Percentiles rank a stretch among this genome's conserved stretches.
Evolutionary conservation across 1,139 yeast genomes (phyloP).

Genomic region (Candida frijolesensis): DNA sequence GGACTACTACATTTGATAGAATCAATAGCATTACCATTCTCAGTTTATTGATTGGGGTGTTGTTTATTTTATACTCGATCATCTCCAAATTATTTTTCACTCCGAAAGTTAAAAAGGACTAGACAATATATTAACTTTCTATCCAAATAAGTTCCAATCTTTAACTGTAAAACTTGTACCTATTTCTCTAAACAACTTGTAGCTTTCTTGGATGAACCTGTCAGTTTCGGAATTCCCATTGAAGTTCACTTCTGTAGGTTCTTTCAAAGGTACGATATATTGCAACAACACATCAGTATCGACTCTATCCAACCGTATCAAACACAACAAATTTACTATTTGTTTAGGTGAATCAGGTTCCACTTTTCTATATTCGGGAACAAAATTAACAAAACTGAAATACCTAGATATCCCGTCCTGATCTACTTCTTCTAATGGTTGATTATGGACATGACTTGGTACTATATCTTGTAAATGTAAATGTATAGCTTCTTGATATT

Average conservation of each 20-base stretch:
- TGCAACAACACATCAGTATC: conserved; percentile 66
- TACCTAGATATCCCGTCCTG: conserved; percentile 9
- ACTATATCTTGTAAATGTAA: conserved; percentile 47
- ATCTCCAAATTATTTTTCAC: conserved; percentile 10
- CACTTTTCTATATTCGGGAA: conserved; percentile 10
- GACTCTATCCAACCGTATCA: conserved; percentile 52
- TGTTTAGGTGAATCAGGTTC: conserved; percentile 10
- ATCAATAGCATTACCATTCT: conserved; percentile 20
- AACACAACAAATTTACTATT: conserved; percentile 34
- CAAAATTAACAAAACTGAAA: conserved; percentile 12
- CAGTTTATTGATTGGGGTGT: conserved; percentile 15
- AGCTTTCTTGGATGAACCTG: conserved; percentile 14
- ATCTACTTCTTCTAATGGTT: conserved; percentile 8
- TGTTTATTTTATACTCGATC: conserved; percentile 13
- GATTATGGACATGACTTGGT: conserved; percentile 10
- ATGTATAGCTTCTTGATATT: conserved; percentile 36
- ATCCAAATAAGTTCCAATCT: conserved; percentile 34
- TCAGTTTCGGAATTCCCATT: conserved; percentile 21
- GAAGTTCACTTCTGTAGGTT: conserved; percentile 12
- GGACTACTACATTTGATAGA: conserved; percentile 18
- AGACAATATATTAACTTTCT: background rate
- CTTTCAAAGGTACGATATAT: conserved; percentile 52
- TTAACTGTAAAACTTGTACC: conserved; percentile 22
- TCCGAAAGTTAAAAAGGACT: conserved; percentile 2
- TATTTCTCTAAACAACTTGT: conserved; percentile 20